Evolutionary conservation across 176 grass and related monocot genomes (phyloP), one percentile per base, ranked within the genome.

Genomic region (Zea luxurians): DNA sequence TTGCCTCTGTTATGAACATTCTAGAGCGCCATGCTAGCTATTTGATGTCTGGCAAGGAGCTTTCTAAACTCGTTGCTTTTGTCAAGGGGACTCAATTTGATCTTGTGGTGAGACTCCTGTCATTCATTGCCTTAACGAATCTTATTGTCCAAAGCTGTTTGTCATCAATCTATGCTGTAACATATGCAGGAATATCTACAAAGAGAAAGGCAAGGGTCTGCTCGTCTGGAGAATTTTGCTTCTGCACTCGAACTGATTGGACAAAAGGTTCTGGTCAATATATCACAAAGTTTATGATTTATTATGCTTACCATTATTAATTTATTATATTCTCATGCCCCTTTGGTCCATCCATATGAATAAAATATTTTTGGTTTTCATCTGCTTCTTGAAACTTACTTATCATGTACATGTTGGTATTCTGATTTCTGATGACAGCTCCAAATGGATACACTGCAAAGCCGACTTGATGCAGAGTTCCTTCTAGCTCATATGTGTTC

Each of bases 11-110:
- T 48, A 98, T 94, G 87, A 98, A 92, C 67, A 98, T 98, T 89
- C 80, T 98, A 72, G 95, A 94, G 85, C 88, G 80, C 66, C 95
- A 98, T 92, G 95, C 91, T 79, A 92, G 89, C 85, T 90, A 94
- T 77, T 84, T 98, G 72, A 98, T 98, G 92, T 98, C 95, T 85
- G 95, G 89, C 79, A 98, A 94, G 85, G 95, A 94, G 88, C 95
- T 98, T 83, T 94, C 95, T 66, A 98, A 98, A 73, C 91, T 98
- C 5, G 95, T 98, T 45, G 90, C 95, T 79, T 98, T 98, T 92
- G 95, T 98, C 40, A 98, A 98, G 83, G 95, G 95, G 80, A 94
- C 95, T 82, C 91, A 98, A 15, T 98, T 98, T 89, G 95, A 98
- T 89, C 89, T 98, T 84, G 91, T 98, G 95, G 95, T 98, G 65